Evolutionary conservation across 2,329 filamentous ascomycete species (phyloP).

Genomic region (Alternaria atra): DNA sequence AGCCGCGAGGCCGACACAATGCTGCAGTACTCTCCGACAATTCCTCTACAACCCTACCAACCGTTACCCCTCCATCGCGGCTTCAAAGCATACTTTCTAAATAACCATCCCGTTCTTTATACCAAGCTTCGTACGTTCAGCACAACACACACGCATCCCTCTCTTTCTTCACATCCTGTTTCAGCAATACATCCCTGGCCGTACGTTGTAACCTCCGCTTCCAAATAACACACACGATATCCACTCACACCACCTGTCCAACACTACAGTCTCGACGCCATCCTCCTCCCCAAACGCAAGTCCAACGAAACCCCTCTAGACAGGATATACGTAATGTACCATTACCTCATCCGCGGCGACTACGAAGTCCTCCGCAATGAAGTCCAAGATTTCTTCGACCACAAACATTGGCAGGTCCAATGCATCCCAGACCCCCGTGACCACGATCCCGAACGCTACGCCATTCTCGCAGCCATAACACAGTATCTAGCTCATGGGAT

Average conservation of each 20-base stretch:
- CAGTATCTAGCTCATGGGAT: conserved; percentile 1
- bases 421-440: background rate
- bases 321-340: conserved; percentile 7
- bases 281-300: background rate
- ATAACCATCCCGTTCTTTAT: background rate
- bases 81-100: conserved; percentile 1
- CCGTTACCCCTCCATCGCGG: background rate
- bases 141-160: background rate
- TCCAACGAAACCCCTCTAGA: conserved; percentile 1
- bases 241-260: background rate
- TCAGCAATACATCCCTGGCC: conserved; percentile 4
- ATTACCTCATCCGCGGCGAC: conserved; percentile 2
- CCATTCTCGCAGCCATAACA: background rate
- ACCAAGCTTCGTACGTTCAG: conserved; percentile 4
- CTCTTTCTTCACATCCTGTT: background rate
- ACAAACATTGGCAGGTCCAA: background rate
- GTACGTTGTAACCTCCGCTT: background rate
- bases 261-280: background rate
- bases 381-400: conserved; percentile 7
- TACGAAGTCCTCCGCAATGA: conserved; percentile 3
- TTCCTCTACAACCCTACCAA: background rate
- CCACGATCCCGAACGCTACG: background rate
- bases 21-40: background rate
- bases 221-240: background rate
- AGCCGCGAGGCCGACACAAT: background rate